A percentile compares a stretch with the other conserved stretches of the same genome.
Evolutionary conservation across 306 rosid species (phyloP).

Genomic region (Ormosia emarginata): DNA sequence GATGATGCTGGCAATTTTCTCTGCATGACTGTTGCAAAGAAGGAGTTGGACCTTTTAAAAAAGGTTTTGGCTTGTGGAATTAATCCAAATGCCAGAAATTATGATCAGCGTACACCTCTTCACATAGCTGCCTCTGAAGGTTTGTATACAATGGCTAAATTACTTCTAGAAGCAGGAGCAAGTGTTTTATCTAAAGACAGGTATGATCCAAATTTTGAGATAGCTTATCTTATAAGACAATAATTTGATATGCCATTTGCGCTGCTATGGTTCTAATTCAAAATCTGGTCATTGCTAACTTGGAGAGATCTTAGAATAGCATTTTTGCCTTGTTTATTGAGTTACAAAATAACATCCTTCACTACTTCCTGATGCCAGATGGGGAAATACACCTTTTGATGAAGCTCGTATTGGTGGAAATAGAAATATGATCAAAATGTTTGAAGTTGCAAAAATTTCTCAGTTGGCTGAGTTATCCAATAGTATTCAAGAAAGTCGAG

Average conservation of each 20-base stretch:
- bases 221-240: background rate
- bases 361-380: constrained; percentile 38
- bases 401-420: constrained; percentile 54
- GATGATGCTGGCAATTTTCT: constrained; percentile 58
- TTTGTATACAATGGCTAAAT: constrained; percentile 36
- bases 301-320: background rate
- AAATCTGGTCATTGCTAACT: background rate
- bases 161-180: constrained; percentile 61
- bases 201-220: constrained; percentile 26
- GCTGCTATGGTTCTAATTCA: background rate
- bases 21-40: constrained; percentile 44
- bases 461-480: constrained; percentile 37
- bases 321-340: background rate
- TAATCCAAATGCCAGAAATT: constrained; percentile 64
- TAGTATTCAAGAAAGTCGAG: constrained; percentile 24
- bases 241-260: background rate
- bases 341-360: background rate
- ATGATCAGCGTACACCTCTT: constrained; percentile 56
- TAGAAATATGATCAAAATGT: constrained; percentile 47
- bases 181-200: constrained; percentile 62
- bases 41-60: constrained; percentile 38
- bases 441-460: constrained; percentile 48
- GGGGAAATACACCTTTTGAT: constrained; percentile 72
- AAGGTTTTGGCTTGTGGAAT: constrained; percentile 46
- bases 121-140: constrained; percentile 72